Evolutionary conservation across 495 filamentous ascomycete species (phyloP).

Genomic region (Evernia prunastri): DNA sequence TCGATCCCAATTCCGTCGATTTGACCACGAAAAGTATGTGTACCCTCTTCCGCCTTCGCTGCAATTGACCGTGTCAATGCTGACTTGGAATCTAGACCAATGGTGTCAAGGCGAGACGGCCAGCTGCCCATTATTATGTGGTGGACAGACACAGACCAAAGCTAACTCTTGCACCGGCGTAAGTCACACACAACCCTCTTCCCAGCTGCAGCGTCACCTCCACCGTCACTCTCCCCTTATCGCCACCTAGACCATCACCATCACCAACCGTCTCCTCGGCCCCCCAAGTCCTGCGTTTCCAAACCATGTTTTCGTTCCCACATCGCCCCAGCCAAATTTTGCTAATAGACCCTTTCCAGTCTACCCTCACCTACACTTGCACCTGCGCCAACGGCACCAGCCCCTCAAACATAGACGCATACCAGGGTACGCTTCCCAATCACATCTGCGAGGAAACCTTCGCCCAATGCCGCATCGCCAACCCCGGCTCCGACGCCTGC

Average conservation of each 20-base stretch:
- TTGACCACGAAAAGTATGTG: constrained; percentile 19
- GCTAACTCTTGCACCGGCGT: constrained; percentile 41
- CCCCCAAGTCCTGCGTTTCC: constrained; percentile 16
- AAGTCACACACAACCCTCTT: constrained; percentile 23
- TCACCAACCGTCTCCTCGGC: constrained; percentile 17
- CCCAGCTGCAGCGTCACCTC: background rate
- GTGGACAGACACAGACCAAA: constrained; percentile 31
- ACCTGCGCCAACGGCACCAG: constrained; percentile 45
- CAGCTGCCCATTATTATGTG: constrained; percentile 43
- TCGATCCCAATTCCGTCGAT: constrained; percentile 23
- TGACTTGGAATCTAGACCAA: constrained; percentile 30
- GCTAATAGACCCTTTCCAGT: constrained; percentile 31
- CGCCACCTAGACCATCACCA: constrained; percentile 9
- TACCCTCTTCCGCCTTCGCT: too few relatives aligned
- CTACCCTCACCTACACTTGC: constrained; percentile 47
- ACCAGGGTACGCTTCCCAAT: constrained; percentile 51
- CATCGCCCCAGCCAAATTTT: constrained; percentile 2
- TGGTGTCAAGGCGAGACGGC: constrained; percentile 45
- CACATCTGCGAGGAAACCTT: constrained; percentile 48
- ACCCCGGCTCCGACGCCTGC: constrained; percentile 44
- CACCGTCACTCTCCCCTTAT: constrained; percentile 3
- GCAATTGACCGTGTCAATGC: background rate
- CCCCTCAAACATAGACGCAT: constrained; percentile 45
- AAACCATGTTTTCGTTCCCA: constrained; percentile 10
- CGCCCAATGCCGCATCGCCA: constrained; percentile 43